Percentiles rank a stretch among this genome's conserved stretches.
phyloP scores from a whole-genome alignment of 2,329 filamentous ascomycete species.

The Fusarium scirpi region DNA sequence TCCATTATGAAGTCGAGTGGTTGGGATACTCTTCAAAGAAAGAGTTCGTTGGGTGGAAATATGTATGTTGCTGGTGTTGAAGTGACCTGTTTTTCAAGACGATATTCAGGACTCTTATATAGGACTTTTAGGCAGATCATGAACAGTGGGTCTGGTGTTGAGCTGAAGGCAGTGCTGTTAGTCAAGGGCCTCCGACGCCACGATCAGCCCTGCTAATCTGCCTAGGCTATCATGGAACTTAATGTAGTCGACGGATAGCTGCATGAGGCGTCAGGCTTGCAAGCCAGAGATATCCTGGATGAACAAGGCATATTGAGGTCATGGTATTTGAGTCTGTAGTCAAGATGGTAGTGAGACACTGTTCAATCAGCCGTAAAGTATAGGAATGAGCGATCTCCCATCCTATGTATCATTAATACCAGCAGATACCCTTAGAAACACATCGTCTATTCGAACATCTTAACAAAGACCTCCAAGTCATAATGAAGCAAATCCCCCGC shows the following conservation, averaged over 20 bases:
- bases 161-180: conserved; percentile 37
- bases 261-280: conserved; percentile 9
- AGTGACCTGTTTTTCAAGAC: neutral
- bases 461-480: conserved; percentile 27
- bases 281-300: neutral
- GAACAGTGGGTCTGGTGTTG: conserved; percentile 20
- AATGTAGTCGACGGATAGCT: conserved; percentile 3
- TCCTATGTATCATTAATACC: conserved; percentile 42
- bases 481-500: conserved; percentile 24
- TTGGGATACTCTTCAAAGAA: neutral
- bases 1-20: conserved; percentile 21
- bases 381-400: conserved; percentile 32
- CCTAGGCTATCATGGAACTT: conserved; percentile 20
- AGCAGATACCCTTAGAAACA: conserved; percentile 23
- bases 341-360: conserved; percentile 5
- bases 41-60: neutral
- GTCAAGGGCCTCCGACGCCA: conserved; percentile 39
- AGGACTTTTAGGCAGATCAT: conserved; percentile 19
- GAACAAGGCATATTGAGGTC: neutral
- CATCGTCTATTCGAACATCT: conserved; percentile 42
- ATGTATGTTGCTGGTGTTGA: neutral
- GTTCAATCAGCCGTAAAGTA: conserved; percentile 32
- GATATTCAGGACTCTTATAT: conserved; percentile 30
- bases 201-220: conserved; percentile 29
- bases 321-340: neutral